Percentiles rank a stretch among this genome's conserved stretches.
phyloP scores from a whole-genome alignment of 2,329 filamentous ascomycete genomes.

The Cryoendolithus antarcticus region DNA sequence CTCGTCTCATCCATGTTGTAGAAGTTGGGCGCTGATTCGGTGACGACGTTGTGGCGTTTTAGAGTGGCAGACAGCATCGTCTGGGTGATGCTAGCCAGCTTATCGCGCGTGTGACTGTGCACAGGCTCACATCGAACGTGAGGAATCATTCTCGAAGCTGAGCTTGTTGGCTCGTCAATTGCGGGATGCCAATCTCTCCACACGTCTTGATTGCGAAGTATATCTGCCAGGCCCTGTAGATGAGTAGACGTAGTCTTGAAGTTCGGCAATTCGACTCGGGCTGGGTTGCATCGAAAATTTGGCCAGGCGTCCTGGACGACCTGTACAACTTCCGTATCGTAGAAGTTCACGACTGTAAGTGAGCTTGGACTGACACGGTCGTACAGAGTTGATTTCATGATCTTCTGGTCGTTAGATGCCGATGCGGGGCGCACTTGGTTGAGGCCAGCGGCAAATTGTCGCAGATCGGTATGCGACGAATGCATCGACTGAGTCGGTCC shows the following conservation, averaged over 20 bases:
- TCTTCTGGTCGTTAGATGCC: no score
- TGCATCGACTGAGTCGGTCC: not conserved
- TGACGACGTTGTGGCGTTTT: slow-evolving; percentile 12
- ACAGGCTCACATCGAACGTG: slow-evolving; percentile 12
- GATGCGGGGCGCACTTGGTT: not conserved
- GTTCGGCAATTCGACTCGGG: slow-evolving; percentile 10
- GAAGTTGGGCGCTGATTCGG: slow-evolving; percentile 27
- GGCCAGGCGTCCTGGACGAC: slow-evolving; percentile 14
- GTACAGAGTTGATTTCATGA: no score
- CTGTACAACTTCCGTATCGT: not conserved
- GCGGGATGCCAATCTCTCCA: slow-evolving; percentile 16
- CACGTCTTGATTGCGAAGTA: slow-evolving; percentile 15
- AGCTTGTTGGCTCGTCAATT: slow-evolving; percentile 4
- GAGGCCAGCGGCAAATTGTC: not conserved
- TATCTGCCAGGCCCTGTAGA: slow-evolving; percentile 18
- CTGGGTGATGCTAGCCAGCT: slow-evolving; percentile 25
- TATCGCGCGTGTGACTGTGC: slow-evolving; percentile 36
- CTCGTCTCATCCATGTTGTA: slow-evolving; percentile 33
- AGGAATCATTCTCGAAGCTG: slow-evolving; percentile 5
- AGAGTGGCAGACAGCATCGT: not conserved
- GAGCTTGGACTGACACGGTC: not conserved
- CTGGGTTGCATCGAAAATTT: slow-evolving; percentile 18
- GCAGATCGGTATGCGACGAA: not conserved
- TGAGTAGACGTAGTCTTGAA: slow-evolving; percentile 19
- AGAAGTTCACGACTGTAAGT: not conserved